Percentiles rank a stretch among this genome's conserved stretches.
Conservation (phyloP, 2,329 filamentous ascomycete genomes). For the Monosporascus sp. region DNA sequence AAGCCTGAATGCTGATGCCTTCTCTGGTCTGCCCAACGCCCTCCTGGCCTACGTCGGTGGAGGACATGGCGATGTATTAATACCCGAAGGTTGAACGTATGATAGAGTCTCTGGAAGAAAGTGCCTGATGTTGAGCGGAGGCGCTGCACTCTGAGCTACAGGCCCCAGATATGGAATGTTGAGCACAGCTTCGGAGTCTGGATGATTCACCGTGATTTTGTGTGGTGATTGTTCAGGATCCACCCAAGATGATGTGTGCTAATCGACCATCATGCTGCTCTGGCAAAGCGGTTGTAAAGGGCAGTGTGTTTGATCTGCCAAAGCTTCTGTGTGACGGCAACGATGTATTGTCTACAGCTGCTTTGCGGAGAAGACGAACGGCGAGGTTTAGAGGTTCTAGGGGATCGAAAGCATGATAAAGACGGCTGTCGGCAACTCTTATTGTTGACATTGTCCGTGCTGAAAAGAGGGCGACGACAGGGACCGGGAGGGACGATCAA, state of each 20-base stretch:
- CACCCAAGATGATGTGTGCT: neutral
- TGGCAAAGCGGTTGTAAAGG: neutral
- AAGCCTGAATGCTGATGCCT: slow-evolving; percentile 47
- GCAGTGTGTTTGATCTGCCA: neutral
- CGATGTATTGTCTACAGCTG: no score
- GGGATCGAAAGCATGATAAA: no score
- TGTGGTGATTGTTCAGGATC: neutral
- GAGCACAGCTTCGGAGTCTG: neutral
- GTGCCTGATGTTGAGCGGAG: no score
- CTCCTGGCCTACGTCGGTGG: neutral
- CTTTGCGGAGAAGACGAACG: no score
- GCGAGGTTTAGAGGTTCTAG: no score
- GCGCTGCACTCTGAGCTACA: neutral
- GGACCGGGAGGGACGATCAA: no score
- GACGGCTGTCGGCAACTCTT: no score
- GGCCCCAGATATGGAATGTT: neutral
- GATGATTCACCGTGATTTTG: neutral
- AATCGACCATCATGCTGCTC: neutral
- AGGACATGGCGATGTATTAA: neutral
- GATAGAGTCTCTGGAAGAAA: no score
- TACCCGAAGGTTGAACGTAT: neutral
- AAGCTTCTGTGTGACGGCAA: neutral
- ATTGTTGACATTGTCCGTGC: no score
- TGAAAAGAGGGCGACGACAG: no score
- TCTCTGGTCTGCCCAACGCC: slow-evolving; percentile 3